Percentiles rank a stretch among this genome's conserved stretches.
Conservation (phyloP, 169 alveolate genomes). For the Eimeria brunetti region DNA sequence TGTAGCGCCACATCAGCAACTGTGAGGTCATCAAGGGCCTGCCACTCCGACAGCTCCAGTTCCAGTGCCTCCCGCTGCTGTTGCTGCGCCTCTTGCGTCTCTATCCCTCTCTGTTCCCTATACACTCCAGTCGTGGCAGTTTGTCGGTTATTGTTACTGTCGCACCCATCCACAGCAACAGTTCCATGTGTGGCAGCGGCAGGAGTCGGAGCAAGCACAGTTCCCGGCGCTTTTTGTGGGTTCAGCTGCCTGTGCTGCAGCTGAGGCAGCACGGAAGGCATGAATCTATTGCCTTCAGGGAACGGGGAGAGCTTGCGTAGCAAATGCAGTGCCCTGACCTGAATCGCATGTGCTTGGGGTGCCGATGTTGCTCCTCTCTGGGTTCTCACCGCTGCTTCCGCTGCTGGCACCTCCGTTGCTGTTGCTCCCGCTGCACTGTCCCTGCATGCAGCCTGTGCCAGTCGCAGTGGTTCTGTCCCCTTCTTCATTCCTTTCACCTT, state of each 20-base stretch:
- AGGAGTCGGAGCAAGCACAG: not conserved
- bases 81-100: not conserved
- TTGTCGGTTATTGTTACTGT: not conserved
- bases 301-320: conserved; percentile 18
- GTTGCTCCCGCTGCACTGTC: not conserved
- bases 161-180: not conserved
- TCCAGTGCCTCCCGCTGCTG: not conserved
- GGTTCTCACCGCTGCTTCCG: not conserved
- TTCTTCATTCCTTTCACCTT: not conserved
- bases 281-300: conserved; percentile 33
- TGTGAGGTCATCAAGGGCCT: not conserved
- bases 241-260: not conserved
- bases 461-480: not conserved
- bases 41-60: not conserved
- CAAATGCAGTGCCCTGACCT: conserved; percentile 4
- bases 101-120: not conserved
- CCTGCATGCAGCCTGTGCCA: not conserved
- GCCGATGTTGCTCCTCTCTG: not conserved
- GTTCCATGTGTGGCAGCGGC: not conserved
- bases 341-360: not conserved
- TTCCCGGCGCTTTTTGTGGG: not conserved
- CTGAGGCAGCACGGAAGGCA: not conserved
- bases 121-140: not conserved
- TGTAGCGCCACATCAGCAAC: not conserved
- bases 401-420: conserved; percentile 1